Percentiles rank a stretch among this genome's conserved stretches.
Evolutionary conservation across 176 grass and related monocot genomes (phyloP).

Genomic region (Aegilops bicornis): DNA sequence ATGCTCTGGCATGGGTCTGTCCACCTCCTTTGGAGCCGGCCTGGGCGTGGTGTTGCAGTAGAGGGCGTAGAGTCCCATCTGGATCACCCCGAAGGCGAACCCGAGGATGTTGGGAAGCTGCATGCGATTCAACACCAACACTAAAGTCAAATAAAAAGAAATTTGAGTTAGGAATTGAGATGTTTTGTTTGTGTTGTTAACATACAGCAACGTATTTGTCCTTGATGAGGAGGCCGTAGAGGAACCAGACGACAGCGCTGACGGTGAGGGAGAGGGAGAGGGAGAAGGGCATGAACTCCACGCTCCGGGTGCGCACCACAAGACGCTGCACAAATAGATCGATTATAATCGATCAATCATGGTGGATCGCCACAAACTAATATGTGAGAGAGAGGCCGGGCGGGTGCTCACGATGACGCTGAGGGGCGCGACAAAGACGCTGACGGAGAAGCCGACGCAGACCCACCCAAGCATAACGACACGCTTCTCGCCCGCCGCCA

Average conservation of each 20-base stretch:
- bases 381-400: too few relatives aligned
- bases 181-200: too few relatives aligned
- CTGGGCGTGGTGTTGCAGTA: slow-evolving; percentile 22
- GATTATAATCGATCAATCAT: too few relatives aligned
- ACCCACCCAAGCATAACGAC: slow-evolving; percentile 67
- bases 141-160: too few relatives aligned
- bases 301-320: slow-evolving; percentile 70
- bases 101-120: slow-evolving; percentile 70
- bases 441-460: slow-evolving; percentile 72
- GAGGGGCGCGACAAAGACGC: slow-evolving; percentile 75
- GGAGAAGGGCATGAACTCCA: slow-evolving; percentile 90
- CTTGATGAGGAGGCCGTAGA: too few relatives aligned
- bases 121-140: neutral
- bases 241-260: too few relatives aligned
- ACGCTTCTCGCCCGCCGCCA: slow-evolving; percentile 32
- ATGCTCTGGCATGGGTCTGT: neutral
- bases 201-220: too few relatives aligned
- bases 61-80: slow-evolving; percentile 58
- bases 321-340: slow-evolving; percentile 42
- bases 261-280: slow-evolving; percentile 71
- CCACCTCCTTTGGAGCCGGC: neutral
- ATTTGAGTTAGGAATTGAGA: too few relatives aligned
- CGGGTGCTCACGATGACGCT: slow-evolving; percentile 60
- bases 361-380: too few relatives aligned
- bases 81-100: slow-evolving; percentile 52